Percentiles rank a stretch among this genome's conserved stretches.
These are phyloP conservation scores for Histomonas meleagridis DNA, from an alignment of 208 protist species.

Conservation along the genomic window DNA sequence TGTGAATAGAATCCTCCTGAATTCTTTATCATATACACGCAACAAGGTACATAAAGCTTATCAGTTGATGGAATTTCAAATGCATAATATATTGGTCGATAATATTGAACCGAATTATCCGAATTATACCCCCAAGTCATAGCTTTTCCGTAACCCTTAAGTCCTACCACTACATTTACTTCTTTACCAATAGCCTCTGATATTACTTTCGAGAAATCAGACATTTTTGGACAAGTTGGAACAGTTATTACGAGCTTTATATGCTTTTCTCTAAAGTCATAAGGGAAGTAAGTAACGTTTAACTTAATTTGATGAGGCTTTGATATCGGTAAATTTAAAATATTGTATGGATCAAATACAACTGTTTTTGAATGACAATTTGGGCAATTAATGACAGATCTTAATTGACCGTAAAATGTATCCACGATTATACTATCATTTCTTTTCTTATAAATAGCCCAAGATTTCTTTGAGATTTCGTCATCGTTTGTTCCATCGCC, in stretches of 20 bases:
- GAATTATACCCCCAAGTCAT: not conserved
- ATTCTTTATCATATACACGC: no score
- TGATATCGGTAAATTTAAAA: not conserved
- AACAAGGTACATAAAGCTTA: not conserved
- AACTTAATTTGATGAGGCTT: not conserved
- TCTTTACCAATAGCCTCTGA: not conserved
- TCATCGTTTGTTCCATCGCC: conserved; percentile 32
- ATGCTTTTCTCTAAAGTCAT: not conserved
- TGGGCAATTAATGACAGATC: not conserved
- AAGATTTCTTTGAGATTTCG: not conserved
- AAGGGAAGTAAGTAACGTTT: not conserved
- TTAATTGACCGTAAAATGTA: not conserved
- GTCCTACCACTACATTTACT: not conserved
- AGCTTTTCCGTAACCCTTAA: not conserved
- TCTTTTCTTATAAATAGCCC: not conserved
- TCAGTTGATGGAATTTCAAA: not conserved
- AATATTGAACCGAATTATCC: not conserved
- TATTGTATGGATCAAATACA: conserved; percentile 21
- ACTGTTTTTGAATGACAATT: conserved; percentile 13
- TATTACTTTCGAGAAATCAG: not conserved
- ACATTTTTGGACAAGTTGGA: not conserved
- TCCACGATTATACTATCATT: conserved; percentile 35
- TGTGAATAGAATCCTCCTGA: not conserved
- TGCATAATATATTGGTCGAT: not conserved
- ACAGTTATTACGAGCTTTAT: not conserved